Evolutionary conservation across 768 basidiomycete species (phyloP).

Genomic region (Arthromyces matolae): DNA sequence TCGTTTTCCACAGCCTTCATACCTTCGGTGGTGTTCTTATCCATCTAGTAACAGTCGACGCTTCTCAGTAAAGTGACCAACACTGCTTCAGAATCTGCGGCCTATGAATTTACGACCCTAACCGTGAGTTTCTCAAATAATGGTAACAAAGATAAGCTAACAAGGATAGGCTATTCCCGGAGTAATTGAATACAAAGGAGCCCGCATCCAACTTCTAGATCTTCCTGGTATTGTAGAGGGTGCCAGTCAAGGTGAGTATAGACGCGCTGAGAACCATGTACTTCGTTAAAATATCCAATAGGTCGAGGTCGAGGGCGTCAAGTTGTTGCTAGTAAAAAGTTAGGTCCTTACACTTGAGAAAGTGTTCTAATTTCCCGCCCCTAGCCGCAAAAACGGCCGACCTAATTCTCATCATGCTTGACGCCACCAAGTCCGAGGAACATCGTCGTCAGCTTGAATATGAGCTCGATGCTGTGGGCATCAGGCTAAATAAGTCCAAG

Average conservation of each 20-base stretch:
- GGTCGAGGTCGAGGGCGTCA: conserved; percentile 92
- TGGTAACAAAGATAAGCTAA: conserved; percentile 6
- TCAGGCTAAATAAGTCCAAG: conserved; percentile 83
- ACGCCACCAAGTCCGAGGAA: conserved; percentile 90
- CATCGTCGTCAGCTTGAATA: conserved; percentile 85
- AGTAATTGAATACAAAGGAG: conserved; percentile 92
- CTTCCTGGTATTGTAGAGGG: conserved; percentile 95
- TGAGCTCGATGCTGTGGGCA: conserved; percentile 95
- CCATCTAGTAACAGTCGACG: conserved; percentile 59
- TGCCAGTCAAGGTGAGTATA: conserved; percentile 63
- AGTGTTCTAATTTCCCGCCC: background rate
- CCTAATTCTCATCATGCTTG: conserved; percentile 89
- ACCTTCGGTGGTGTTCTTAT: background rate
- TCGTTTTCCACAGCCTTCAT: conserved; percentile 1
- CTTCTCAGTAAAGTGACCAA: conserved; percentile 89
- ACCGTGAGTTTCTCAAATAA: conserved; percentile 46
- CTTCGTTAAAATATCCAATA: conserved; percentile 14
- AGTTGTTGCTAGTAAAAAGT: conserved; percentile 82
- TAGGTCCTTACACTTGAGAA: conserved; percentile 1
- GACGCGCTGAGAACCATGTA: background rate
- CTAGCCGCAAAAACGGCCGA: conserved; percentile 86
- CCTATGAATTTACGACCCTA: conserved; percentile 94
- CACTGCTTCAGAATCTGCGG: conserved; percentile 83
- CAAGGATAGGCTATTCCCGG: conserved; percentile 83
- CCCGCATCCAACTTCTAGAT: conserved; percentile 90